phyloP scores from a whole-genome alignment of 1,284 basidiomycete species.

The Boletus nobilissimus region DNA sequence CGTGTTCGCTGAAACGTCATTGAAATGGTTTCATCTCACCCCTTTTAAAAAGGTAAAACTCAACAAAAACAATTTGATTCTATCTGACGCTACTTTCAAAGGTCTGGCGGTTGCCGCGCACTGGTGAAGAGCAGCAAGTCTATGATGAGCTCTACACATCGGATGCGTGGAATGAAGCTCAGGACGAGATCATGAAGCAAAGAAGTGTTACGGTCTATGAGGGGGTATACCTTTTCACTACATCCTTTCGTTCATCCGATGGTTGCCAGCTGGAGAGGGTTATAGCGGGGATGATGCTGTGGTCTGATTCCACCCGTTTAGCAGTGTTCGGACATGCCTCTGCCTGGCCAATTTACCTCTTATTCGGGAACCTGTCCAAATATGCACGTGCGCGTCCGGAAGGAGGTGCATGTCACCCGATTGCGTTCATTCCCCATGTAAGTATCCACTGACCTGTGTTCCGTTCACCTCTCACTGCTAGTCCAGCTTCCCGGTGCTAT shows the following conservation, averaged over 20 bases:
- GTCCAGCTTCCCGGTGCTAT: background rate
- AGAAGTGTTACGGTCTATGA: no score
- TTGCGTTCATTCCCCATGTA: background rate
- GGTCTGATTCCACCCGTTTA: constrained; percentile 52
- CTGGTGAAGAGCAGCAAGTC: constrained; percentile 1
- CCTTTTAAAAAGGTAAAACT: background rate
- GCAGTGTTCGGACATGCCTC: constrained; percentile 47
- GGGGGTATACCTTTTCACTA: no score
- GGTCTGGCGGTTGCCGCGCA: constrained; percentile 10
- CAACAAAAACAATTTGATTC: no score
- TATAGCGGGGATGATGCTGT: constrained; percentile 47
- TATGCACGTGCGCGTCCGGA: background rate
- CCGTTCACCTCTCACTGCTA: no score
- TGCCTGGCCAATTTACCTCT: constrained; percentile 49
- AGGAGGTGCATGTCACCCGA: background rate
- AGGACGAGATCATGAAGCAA: constrained; percentile 36
- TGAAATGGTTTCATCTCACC: background rate
- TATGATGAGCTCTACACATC: constrained; percentile 28
- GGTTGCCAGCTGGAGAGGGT: constrained; percentile 32
- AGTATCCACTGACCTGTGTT: no score
- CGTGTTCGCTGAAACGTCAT: background rate
- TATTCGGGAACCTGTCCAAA: constrained; percentile 8
- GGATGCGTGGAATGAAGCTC: constrained; percentile 26
- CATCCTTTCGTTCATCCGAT: no score
- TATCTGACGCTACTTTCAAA: no score